Conservation (phyloP, 2,329 filamentous ascomycete genomes). For the Septoria petroselini region DNA sequence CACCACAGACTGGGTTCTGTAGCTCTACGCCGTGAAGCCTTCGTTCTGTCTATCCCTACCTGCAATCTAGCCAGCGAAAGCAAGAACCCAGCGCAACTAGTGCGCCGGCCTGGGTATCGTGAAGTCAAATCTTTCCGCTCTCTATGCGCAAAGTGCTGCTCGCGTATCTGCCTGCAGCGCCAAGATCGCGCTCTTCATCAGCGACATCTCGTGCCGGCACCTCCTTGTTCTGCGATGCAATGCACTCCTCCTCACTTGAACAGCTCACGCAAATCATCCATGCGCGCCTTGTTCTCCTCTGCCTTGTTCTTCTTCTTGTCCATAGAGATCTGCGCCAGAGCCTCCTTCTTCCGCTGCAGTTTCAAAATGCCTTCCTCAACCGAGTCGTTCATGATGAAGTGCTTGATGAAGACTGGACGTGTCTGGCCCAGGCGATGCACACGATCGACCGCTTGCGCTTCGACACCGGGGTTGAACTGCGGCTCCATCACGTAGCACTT, state of each 20-base stretch:
- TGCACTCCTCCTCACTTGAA: constrained; percentile 43
- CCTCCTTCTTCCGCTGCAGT: constrained; percentile 88
- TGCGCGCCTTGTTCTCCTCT: constrained; percentile 62
- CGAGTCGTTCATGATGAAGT: constrained; percentile 84
- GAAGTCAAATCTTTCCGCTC: too few species aligned
- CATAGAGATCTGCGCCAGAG: constrained; percentile 83
- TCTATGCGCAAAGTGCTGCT: too few species aligned
- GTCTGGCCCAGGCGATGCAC: constrained; percentile 89
- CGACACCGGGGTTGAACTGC: constrained; percentile 92
- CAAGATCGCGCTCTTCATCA: too few species aligned
- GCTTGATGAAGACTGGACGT: constrained; percentile 77
- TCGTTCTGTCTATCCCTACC: too few species aligned
- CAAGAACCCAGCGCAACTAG: too few species aligned
- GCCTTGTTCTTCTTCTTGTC: constrained; percentile 56
- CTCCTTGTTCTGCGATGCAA: too few species aligned
- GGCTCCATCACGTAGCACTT: constrained; percentile 97
- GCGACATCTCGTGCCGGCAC: too few species aligned
- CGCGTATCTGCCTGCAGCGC: too few species aligned
- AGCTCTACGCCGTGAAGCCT: too few species aligned
- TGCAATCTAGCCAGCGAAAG: too few species aligned
- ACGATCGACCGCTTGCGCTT: constrained; percentile 90
- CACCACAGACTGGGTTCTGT: too few species aligned
- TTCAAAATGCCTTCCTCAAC: constrained; percentile 93
- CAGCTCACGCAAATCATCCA: constrained; percentile 59
- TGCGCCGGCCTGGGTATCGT: too few species aligned